phyloP scores from a whole-genome alignment of 257 asterid species.

The Fraxinus excelsior region DNA sequence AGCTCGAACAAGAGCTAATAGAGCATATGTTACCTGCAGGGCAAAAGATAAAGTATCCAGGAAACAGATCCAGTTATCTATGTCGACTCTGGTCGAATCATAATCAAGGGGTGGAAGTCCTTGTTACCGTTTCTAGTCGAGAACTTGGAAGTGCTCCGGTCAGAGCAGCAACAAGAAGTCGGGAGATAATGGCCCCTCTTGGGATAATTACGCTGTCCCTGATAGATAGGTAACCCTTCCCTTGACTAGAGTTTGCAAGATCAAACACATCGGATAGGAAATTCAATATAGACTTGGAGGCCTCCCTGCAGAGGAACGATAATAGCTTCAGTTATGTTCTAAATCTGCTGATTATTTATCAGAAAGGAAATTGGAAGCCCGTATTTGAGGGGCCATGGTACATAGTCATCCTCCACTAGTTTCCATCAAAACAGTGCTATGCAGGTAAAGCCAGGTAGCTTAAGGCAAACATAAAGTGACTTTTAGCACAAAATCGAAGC shows the following conservation, averaged over 20 bases:
- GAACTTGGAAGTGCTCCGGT: conserved; percentile 97
- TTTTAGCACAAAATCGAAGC: neutral
- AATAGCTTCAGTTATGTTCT: conserved; percentile 22
- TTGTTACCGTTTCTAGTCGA: conserved; percentile 77
- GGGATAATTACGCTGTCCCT: conserved; percentile 84
- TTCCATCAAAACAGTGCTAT: conserved; percentile 3
- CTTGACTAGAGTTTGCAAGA: conserved; percentile 66
- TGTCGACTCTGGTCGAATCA: neutral
- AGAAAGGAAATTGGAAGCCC: neutral
- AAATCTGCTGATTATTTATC: conserved; percentile 17
- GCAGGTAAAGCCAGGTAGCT: neutral
- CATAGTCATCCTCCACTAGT: conserved; percentile 2
- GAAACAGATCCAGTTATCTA: conserved; percentile 12
- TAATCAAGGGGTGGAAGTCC: conserved; percentile 2
- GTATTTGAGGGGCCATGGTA: neutral
- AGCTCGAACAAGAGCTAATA: conserved; percentile 73
- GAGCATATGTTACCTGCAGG: conserved; percentile 76
- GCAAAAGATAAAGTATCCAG: conserved; percentile 18
- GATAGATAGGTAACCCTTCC: conserved; percentile 59
- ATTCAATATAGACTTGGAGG: conserved; percentile 84
- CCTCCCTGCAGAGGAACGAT: conserved; percentile 73
- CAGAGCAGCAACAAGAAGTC: conserved; percentile 81
- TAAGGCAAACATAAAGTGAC: neutral
- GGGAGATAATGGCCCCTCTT: conserved; percentile 69
- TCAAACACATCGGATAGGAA: conserved; percentile 85